These are phyloP conservation scores for Azolla pinnata DNA, from an alignment of 75 land plant species.

Conservation along the genomic window DNA sequence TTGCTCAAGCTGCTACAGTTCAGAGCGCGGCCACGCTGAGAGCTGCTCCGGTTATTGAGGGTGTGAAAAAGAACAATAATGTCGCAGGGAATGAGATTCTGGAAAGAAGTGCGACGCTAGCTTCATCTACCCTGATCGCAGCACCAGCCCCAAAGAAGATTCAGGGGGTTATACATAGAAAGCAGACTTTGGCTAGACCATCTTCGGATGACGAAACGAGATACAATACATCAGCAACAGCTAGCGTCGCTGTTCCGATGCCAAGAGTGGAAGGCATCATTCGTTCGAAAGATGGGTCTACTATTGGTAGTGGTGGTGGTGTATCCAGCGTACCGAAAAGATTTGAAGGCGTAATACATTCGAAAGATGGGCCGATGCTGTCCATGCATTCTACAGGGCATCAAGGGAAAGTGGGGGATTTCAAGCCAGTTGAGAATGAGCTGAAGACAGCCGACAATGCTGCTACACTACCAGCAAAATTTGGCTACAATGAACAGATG, in stretches of 20 bases:
- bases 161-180: not conserved
- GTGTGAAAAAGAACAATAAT: not conserved
- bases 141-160: not conserved
- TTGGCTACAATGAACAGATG: constrained; percentile 11
- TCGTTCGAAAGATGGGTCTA: not conserved
- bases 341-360: constrained; percentile 4
- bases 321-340: not conserved
- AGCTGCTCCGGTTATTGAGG: not conserved
- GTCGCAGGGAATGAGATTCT: not conserved
- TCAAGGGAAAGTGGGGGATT: constrained; percentile 5
- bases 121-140: not conserved
- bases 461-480: not conserved
- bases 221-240: not conserved
- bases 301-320: not conserved
- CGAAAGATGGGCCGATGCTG: not conserved
- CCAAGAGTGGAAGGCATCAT: constrained; percentile 1
- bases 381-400: not conserved
- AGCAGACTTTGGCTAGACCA: not conserved
- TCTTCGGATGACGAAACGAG: not conserved
- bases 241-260: not conserved
- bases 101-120: not conserved
- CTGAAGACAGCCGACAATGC: not conserved
- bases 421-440: constrained; percentile 5
- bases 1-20: constrained; percentile 3
- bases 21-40: not conserved